These are phyloP conservation scores for Tulasnella calospora DNA, from an alignment of 768 basidiomycete genomes.

Conservation along the genomic window DNA sequence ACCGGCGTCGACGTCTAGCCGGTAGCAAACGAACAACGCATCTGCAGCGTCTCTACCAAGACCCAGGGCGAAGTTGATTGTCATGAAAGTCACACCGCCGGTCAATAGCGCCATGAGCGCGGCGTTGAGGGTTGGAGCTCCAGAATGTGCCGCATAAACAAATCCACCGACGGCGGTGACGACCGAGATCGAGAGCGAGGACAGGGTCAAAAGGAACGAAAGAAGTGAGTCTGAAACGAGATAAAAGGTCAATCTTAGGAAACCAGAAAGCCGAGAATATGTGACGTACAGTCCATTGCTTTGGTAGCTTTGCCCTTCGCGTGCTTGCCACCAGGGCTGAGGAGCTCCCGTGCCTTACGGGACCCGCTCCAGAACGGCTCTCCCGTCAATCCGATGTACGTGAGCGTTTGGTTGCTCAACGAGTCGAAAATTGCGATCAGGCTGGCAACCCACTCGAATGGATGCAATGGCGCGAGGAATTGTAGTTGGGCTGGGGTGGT, in stretches of 20 bases:
- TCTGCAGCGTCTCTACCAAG: conserved; percentile 71
- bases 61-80: conserved; percentile 77
- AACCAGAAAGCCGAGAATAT: neutral
- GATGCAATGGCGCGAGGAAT: conserved; percentile 30
- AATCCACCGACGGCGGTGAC: conserved; percentile 80
- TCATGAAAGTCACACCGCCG: conserved; percentile 72
- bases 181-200: conserved; percentile 73
- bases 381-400: conserved; percentile 73
- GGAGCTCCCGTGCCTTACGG: conserved; percentile 52
- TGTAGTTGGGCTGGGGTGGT: conserved; percentile 28
- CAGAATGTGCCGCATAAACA: conserved; percentile 80
- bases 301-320: conserved; percentile 32
- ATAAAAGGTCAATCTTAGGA: neutral
- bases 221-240: conserved; percentile 55
- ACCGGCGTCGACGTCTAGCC: conserved; percentile 56
- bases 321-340: conserved; percentile 38
- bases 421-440: conserved; percentile 43
- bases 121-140: conserved; percentile 64
- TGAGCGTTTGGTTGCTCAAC: conserved; percentile 60
- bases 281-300: conserved; percentile 38
- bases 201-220: conserved; percentile 53
- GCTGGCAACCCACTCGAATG: conserved; percentile 35
- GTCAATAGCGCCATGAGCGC: conserved; percentile 70
- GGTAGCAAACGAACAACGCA: conserved; percentile 62
- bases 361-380: conserved; percentile 61